phyloP scores from a whole-genome alignment of 1,139 yeast species.

The Geotrichum armillariae region DNA sequence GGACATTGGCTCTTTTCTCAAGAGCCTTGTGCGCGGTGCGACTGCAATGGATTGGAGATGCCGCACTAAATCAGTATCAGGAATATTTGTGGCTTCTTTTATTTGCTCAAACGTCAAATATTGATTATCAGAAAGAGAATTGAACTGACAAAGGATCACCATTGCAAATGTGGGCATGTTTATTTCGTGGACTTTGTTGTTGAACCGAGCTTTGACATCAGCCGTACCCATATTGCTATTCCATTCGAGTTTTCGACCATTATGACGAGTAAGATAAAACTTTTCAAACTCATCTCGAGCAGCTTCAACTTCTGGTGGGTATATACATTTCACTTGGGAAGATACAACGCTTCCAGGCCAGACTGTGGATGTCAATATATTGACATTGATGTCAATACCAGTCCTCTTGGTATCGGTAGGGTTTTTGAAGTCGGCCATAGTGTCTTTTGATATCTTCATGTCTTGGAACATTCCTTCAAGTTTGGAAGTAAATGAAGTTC shows the following conservation, averaged over 20 bases:
- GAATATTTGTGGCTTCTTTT: slow-evolving; percentile 65
- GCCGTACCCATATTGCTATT: slow-evolving; percentile 76
- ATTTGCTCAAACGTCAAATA: slow-evolving; percentile 63
- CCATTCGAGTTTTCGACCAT: slow-evolving; percentile 79
- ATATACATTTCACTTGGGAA: slow-evolving; percentile 54
- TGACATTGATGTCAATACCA: slow-evolving; percentile 48
- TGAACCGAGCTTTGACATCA: slow-evolving; percentile 55
- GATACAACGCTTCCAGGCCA: slow-evolving; percentile 63
- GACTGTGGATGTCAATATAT: slow-evolving; percentile 55
- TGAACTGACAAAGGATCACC: slow-evolving; percentile 70
- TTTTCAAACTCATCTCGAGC: slow-evolving; percentile 46
- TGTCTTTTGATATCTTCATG: slow-evolving; percentile 64
- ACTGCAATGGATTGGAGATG: slow-evolving; percentile 84
- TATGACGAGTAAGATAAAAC: slow-evolving; percentile 62
- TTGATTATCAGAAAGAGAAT: slow-evolving; percentile 52
- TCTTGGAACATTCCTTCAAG: slow-evolving; percentile 89
- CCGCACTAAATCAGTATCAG: slow-evolving; percentile 67
- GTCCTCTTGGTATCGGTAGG: slow-evolving; percentile 21
- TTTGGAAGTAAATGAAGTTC: slow-evolving; percentile 75
- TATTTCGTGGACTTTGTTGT: slow-evolving; percentile 71
- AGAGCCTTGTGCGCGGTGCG: slow-evolving; percentile 75
- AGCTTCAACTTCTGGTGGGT: slow-evolving; percentile 50
- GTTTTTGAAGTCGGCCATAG: slow-evolving; percentile 48
- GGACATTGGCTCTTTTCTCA: slow-evolving; percentile 70
- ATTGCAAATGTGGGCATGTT: slow-evolving; percentile 83